A percentile compares a stretch with the other conserved stretches of the same genome.
phyloP scores from a whole-genome alignment of 257 asterid species.

The Anisodus acutangulus region DNA sequence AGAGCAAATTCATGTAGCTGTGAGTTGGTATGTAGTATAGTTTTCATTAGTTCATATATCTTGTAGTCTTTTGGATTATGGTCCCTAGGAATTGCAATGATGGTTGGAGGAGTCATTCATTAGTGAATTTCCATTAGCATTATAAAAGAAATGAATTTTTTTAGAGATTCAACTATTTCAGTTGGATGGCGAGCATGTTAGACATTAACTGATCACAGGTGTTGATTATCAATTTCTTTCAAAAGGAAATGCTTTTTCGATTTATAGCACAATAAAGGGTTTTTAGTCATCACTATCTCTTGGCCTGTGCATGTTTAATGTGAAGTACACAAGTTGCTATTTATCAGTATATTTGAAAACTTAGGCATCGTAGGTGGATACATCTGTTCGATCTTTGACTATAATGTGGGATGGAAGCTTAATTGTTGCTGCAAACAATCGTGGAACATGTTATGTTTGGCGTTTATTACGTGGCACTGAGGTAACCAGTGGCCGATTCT shows the following conservation, averaged over 20 bases:
- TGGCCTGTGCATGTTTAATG: neutral
- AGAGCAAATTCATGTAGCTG: conserved; percentile 99
- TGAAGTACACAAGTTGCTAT: neutral
- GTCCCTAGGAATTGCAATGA: neutral
- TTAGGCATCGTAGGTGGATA: conserved; percentile 96
- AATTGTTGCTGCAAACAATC: conserved; percentile 94
- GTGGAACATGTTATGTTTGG: conserved; percentile 95
- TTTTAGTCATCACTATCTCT: neutral
- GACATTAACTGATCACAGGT: neutral
- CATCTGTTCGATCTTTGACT: conserved; percentile 87
- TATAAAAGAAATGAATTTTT: neutral
- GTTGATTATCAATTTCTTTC: no score
- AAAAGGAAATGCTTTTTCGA: no score
- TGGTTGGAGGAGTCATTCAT: conserved; percentile 14
- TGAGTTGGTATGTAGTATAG: conserved; percentile 65
- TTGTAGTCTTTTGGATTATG: neutral
- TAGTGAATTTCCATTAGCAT: neutral
- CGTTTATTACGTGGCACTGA: conserved; percentile 87
- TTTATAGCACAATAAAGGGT: neutral
- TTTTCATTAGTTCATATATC: neutral
- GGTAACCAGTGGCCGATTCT: conserved; percentile 40
- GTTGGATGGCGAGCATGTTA: neutral
- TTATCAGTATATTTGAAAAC: conserved; percentile 18
- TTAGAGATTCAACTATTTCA: neutral
- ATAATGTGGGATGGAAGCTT: conserved; percentile 99